phyloP scores from a whole-genome alignment of 495 filamentous ascomycete genomes.

The Lichenothelia convexa region DNA sequence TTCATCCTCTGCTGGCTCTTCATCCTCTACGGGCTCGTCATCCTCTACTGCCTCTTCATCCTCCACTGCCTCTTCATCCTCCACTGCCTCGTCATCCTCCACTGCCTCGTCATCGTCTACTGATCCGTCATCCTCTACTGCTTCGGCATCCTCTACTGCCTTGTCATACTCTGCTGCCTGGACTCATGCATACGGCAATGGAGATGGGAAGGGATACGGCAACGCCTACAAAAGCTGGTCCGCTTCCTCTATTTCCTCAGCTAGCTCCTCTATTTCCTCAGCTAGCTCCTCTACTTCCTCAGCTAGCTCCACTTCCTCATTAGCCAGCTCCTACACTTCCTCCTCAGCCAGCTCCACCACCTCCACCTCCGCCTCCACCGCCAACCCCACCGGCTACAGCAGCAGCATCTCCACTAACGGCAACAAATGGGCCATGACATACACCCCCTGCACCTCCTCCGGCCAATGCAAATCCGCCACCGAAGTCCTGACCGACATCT shows the following conservation, averaged over 20 bases:
- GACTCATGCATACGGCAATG: not conserved
- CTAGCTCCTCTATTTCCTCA: not conserved
- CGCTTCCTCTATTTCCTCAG: not conserved
- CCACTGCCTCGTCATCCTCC: not conserved
- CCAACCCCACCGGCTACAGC: constrained; percentile 6
- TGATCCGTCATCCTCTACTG: too few relatives aligned
- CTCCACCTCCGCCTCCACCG: constrained; percentile 8
- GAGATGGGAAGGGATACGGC: not conserved
- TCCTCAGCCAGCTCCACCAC: not conserved
- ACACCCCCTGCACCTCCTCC: constrained; percentile 55
- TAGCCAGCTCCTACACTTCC: not conserved
- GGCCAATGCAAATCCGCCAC: constrained; percentile 47
- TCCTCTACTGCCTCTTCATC: too few relatives aligned
- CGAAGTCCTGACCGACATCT: constrained; percentile 47
- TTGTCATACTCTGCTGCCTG: not conserved
- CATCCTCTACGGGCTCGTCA: too few relatives aligned
- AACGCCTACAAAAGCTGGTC: not conserved
- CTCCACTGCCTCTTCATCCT: too few relatives aligned
- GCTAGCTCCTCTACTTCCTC: not conserved
- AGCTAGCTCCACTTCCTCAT: not conserved
- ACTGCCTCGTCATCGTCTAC: constrained; percentile 5
- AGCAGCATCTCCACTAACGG: constrained; percentile 26
- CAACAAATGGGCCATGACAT: constrained; percentile 73
- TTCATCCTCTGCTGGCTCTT: too few relatives aligned
- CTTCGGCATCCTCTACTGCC: not conserved